Base-by-base conservation (phyloP, 768 basidiomycete genomes). In the Candolleomyces aberdarensis region DNA sequence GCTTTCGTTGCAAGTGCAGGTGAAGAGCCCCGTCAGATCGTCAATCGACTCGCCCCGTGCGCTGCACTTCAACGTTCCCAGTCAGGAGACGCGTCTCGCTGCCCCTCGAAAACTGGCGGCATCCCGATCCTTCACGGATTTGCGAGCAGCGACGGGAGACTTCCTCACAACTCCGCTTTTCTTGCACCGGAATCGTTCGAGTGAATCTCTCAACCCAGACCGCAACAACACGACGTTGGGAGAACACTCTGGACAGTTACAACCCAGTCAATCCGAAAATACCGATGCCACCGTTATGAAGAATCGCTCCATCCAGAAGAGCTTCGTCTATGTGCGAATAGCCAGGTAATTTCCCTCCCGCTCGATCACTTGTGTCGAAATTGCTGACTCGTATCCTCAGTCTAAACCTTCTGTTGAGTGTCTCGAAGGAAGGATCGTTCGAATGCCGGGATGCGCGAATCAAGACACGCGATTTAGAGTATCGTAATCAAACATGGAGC, bases 361-460 rank as follows among this genome's bases (percentile, higher is more conserved):
- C 20, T 22, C 40, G 31, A 61, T 9, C 62, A 64, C n/a, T 61
- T 66, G 47, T 65, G 57, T 40, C 36, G 49, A 64, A 32, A 63
- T 62, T 55, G 19, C 26, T 10, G 55, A 5, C 39, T 5, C 64
- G 7, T 1, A 14, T 6, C 6, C 49, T 1, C 56, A 92, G 90
- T 67, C 77, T 91, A 50, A 84, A 89, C 64, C 72, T 94, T 19
- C 73, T 92, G 52, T 70, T 94, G 56, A 94, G 90, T 67, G 87
- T 92, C 64, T 84, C 86, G 71, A 91, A 91, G 69, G 87, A 89
- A 63, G 89, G 89, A 57, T 94, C 94, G 15, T 91, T 97, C 69
- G 87, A 91, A 57, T 92, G 87, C 62, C 85, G 84, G 19, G 88
- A 91, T 64, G 90, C 89, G 10, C 83, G 83, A 36, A 91, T 95